Conservation (phyloP, 2,329 filamentous ascomycete species). For the Aspergillus versicolor region DNA sequence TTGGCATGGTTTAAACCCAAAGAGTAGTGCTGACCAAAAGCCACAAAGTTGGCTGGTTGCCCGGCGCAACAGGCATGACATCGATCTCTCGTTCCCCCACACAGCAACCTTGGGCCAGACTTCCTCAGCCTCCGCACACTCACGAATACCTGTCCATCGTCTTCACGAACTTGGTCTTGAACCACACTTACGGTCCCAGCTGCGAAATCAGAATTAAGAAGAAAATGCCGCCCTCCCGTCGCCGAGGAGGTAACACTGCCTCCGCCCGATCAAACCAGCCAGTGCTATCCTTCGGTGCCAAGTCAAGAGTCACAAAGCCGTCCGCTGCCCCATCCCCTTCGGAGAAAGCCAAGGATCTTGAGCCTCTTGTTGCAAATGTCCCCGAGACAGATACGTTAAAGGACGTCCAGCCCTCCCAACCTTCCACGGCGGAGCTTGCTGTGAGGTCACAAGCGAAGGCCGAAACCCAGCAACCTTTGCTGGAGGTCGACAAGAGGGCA, state of each 20-base stretch:
- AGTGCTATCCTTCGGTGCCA: slow-evolving; percentile 63
- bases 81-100: slow-evolving; percentile 14
- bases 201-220: not conserved
- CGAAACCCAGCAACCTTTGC: slow-evolving; percentile 35
- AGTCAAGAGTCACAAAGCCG: slow-evolving; percentile 60
- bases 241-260: slow-evolving; percentile 35
- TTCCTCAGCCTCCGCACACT: slow-evolving; percentile 2
- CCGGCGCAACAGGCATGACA: slow-evolving; percentile 21
- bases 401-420: slow-evolving; percentile 27
- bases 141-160: not conserved
- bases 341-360: slow-evolving; percentile 33
- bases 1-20: not conserved
- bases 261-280: slow-evolving; percentile 50
- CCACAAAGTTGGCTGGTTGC: slow-evolving; percentile 10
- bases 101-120: slow-evolving; percentile 2
- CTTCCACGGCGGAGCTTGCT: slow-evolving; percentile 35
- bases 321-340: slow-evolving; percentile 30
- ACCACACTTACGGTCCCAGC: not conserved
- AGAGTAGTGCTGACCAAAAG: not conserved
- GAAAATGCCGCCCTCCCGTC: slow-evolving; percentile 44
- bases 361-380: slow-evolving; percentile 37
- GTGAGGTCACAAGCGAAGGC: slow-evolving; percentile 51
- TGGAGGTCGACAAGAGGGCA: slow-evolving; percentile 49
- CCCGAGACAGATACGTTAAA: slow-evolving; percentile 26
- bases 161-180: not conserved